Conservation (phyloP, 1,139 yeast genomes). For the Debaryomyces psychrophilus region DNA sequence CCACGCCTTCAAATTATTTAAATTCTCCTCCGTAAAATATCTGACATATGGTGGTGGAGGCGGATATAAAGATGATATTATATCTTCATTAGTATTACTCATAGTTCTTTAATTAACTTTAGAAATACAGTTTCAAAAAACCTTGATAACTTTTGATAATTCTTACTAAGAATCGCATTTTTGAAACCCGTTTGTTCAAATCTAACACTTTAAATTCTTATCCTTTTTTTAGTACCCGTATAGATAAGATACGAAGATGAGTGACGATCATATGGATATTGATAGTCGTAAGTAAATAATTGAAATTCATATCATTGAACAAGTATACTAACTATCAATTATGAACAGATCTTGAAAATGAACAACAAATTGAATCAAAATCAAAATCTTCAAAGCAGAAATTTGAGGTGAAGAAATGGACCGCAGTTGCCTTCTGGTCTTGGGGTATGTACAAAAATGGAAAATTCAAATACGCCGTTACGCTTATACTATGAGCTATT, state of each 20-base stretch:
- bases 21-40: conserved; percentile 66
- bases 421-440: conserved; percentile 99
- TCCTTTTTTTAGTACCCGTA: not conserved
- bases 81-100: conserved; percentile 32
- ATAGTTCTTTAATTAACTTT: conserved; percentile 11
- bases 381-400: conserved; percentile 32
- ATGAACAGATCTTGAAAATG: conserved; percentile 12
- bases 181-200: not conserved
- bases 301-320: not conserved
- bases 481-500: conserved; percentile 7
- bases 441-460: conserved; percentile 65
- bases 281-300: conserved; percentile 32
- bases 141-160: not conserved
- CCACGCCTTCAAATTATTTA: conserved; percentile 37
- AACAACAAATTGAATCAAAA: conserved; percentile 11
- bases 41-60: conserved; percentile 82
- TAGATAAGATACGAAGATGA: conserved; percentile 15
- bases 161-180: conserved; percentile 6
- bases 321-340: conserved; percentile 13
- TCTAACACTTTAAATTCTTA: not conserved
- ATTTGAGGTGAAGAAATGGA: conserved; percentile 71
- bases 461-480: not conserved
- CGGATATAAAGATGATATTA: conserved; percentile 73
- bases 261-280: conserved; percentile 35
- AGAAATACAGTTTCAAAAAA: not conserved